Conservation (phyloP, 805 yeast genomes). For the Starmerella khaoyaiensis region DNA sequence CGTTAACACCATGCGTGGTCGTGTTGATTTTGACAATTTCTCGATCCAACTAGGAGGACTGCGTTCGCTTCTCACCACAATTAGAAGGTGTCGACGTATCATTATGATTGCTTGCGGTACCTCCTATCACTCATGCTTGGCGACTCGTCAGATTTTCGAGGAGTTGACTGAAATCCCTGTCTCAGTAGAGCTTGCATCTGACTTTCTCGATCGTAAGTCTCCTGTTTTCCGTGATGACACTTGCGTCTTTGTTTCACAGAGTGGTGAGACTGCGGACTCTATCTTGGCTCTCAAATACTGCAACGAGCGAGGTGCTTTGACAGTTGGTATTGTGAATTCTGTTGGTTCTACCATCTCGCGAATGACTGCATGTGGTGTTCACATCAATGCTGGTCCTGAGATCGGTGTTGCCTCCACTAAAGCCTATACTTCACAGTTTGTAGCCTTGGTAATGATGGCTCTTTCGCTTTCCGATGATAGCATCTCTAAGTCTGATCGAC, state of each 20-base stretch:
- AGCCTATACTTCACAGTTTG: constrained; percentile 96
- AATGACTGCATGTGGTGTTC: constrained; percentile 98
- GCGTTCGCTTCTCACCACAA: constrained; percentile 67
- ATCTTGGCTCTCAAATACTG: constrained; percentile 91
- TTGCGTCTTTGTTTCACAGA: constrained; percentile 93
- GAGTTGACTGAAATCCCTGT: constrained; percentile 63
- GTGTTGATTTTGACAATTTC: constrained; percentile 78
- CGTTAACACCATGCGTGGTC: constrained; percentile 98
- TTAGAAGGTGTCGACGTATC: constrained; percentile 86
- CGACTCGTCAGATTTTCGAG: constrained; percentile 91
- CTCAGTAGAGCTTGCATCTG: constrained; percentile 26
- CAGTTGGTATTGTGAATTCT: constrained; percentile 93
- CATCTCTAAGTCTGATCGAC: constrained; percentile 61
- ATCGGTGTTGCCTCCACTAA: constrained; percentile 98
- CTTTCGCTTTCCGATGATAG: constrained; percentile 88
- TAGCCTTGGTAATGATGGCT: constrained; percentile 94
- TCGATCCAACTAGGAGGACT: constrained; percentile 81
- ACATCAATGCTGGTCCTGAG: constrained; percentile 98
- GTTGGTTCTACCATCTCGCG: constrained; percentile 97
- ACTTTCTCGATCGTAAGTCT: constrained; percentile 65
- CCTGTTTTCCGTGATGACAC: constrained; percentile 99
- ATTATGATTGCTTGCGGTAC: constrained; percentile 99
- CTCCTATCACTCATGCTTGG: constrained; percentile 94
- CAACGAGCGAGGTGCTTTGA: constrained; percentile 90
- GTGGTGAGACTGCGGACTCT: constrained; percentile 98